Conservation (phyloP, 257 asterid species). For the Solanum sitiens region DNA sequence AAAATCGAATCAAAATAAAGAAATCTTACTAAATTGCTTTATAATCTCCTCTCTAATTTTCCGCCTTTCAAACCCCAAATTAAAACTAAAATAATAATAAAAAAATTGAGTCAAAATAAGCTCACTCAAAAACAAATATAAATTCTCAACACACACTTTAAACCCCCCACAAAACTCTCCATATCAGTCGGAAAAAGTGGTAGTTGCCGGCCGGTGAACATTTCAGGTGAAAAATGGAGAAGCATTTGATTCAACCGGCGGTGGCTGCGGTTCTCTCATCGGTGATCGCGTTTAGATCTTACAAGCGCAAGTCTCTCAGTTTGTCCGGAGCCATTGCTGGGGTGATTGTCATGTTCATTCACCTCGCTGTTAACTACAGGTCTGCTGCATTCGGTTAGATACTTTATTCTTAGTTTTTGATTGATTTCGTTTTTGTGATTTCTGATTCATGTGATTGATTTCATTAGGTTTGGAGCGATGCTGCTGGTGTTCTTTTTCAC, state of each 20-base stretch:
- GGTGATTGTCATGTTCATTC: conserved; percentile 64
- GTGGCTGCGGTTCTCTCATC: conserved; percentile 47
- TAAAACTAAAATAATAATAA: neutral
- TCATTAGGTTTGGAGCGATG: conserved; percentile 61
- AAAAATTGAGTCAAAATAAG: neutral
- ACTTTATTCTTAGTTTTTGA: neutral
- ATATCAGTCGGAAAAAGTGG: neutral
- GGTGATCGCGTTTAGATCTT: conserved; percentile 47
- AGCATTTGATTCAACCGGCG: conserved; percentile 28
- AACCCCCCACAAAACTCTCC: neutral
- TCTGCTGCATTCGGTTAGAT: neutral
- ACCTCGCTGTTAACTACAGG: conserved; percentile 72
- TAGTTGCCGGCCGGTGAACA: neutral
- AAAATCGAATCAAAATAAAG: neutral
- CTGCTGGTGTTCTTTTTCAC: conserved; percentile 69
- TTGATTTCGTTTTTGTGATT: neutral
- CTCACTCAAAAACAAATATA: neutral
- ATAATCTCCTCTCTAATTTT: neutral
- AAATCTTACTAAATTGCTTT: neutral
- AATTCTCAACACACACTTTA: neutral
- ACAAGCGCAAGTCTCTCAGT: conserved; percentile 64
- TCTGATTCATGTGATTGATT: neutral
- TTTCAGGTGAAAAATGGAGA: conserved; percentile 23
- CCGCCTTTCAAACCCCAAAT: neutral
- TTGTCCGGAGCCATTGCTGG: conserved; percentile 79